Conservation (phyloP, 78 protist genomes). For the Polysphondylium violaceum region DNA sequence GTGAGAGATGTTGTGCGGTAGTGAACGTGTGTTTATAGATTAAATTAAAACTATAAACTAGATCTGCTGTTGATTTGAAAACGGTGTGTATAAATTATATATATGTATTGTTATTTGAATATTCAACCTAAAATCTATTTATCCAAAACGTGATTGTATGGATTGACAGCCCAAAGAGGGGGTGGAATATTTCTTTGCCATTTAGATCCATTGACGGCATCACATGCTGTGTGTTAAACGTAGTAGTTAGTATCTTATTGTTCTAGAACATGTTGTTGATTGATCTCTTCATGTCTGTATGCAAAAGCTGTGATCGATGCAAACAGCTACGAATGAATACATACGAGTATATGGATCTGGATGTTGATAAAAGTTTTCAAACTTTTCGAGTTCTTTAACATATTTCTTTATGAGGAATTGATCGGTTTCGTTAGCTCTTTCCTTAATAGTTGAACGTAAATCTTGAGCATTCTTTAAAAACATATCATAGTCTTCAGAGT, state of each 20-base stretch:
- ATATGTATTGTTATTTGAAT: no score
- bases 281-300: no score
- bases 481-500: constrained; percentile 74
- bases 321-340: neutral
- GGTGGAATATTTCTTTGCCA: constrained; percentile 78
- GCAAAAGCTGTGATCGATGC: no score
- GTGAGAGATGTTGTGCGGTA: no score
- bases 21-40: no score
- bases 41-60: no score
- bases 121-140: no score
- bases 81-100: no score
- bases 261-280: neutral
- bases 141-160: constrained; percentile 22
- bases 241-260: neutral
- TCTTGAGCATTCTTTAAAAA: constrained; percentile 28
- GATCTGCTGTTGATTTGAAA: no score
- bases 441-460: constrained; percentile 35
- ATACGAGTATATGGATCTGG: constrained; percentile 82
- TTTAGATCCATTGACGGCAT: constrained; percentile 49
- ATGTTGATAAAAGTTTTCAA: constrained; percentile 54
- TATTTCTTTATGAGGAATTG: constrained; percentile 48
- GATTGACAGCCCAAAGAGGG: constrained; percentile 43
- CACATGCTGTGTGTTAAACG: constrained; percentile 34
- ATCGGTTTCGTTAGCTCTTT: constrained; percentile 35
- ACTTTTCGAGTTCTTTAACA: constrained; percentile 53